These are phyloP conservation scores for Phytophthora agathidicida DNA, from an alignment of 352 stramenopile genomes.

Conservation along the genomic window DNA sequence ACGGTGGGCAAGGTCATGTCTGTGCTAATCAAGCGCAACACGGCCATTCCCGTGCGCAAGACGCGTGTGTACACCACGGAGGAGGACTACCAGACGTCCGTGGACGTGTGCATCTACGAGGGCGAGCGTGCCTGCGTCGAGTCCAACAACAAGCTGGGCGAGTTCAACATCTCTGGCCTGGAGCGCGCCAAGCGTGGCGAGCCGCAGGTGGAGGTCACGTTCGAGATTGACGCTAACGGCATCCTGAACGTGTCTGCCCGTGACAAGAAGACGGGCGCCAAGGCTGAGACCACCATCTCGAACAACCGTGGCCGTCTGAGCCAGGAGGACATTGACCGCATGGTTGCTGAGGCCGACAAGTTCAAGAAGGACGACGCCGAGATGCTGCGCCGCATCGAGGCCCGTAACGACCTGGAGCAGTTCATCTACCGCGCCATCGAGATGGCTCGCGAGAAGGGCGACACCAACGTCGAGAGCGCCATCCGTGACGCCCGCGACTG, in stretches of 20 bases:
- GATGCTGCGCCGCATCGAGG: constrained; percentile 72
- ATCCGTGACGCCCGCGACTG: constrained; percentile 88
- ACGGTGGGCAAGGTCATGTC: constrained; percentile 91
- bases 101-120: constrained; percentile 90
- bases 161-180: constrained; percentile 92
- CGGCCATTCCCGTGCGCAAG: constrained; percentile 87
- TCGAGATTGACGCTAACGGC: constrained; percentile 93
- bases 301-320: constrained; percentile 77
- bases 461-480: constrained; percentile 79
- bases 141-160: constrained; percentile 93
- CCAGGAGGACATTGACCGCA: constrained; percentile 76
- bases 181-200: constrained; percentile 88
- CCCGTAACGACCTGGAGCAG: constrained; percentile 68
- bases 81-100: constrained; percentile 85
- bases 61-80: constrained; percentile 76
- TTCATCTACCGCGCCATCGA: constrained; percentile 82
- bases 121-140: constrained; percentile 89
- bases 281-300: constrained; percentile 73
- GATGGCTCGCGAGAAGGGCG: constrained; percentile 68
- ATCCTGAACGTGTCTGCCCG: constrained; percentile 91
- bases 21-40: constrained; percentile 89
- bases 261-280: constrained; percentile 84
- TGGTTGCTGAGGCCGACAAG: constrained; percentile 75
- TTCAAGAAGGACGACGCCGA: constrained; percentile 80
- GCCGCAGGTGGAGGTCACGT: constrained; percentile 92